phyloP scores from a whole-genome alignment of 2,329 filamentous ascomycete species.

The Diaporthe capsici region DNA sequence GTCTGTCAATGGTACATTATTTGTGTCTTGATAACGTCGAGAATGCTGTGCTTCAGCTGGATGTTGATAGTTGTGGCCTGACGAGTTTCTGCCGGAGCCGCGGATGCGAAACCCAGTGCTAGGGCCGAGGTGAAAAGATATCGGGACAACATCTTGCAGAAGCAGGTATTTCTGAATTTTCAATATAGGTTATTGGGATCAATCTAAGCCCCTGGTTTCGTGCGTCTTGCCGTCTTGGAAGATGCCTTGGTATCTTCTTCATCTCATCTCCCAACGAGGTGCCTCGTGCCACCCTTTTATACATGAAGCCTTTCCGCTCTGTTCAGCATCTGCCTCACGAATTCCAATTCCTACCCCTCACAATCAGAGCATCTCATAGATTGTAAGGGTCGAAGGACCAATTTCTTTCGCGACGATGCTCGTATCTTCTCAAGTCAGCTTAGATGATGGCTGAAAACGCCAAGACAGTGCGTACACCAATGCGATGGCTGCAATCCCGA shows the following conservation, averaged over 20 bases:
- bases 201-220: too few relatives aligned
- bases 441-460: conserved; percentile 1
- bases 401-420: background rate
- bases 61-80: conserved; percentile 5
- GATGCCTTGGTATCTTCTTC: background rate
- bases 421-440: background rate
- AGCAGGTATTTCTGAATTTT: background rate
- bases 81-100: background rate
- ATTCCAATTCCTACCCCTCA: background rate
- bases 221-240: background rate
- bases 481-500: background rate
- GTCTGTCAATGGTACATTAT: background rate
- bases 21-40: background rate
- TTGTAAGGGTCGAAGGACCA: background rate
- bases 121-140: background rate
- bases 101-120: background rate
- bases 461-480: background rate
- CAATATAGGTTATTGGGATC: background rate
- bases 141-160: background rate
- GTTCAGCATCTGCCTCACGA: background rate
- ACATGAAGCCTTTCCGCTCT: background rate
- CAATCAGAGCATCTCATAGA: background rate
- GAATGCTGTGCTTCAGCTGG: conserved; percentile 10
- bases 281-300: background rate
- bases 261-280: background rate